Conservation (phyloP, 148 eudicot species). For the Rhododendron griersonianum region DNA sequence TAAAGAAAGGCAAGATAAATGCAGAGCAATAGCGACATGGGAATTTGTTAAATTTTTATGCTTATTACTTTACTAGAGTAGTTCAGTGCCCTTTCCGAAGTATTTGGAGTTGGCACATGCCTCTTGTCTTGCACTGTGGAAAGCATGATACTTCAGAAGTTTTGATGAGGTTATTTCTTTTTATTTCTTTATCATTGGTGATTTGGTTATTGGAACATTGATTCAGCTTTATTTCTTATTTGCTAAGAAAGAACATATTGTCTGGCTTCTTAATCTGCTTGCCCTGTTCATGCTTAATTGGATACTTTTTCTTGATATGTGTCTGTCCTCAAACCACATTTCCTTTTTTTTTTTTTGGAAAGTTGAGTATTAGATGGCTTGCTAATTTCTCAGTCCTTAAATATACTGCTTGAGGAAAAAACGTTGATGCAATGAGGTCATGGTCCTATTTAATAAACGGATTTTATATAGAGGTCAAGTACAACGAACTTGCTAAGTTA, state of each 20-base stretch:
- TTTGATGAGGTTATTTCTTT: not conserved
- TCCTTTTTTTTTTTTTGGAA: not conserved
- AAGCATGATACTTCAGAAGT: not conserved
- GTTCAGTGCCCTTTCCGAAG: not conserved
- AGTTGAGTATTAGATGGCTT: not conserved
- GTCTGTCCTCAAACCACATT: not conserved
- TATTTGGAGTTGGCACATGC: slow-evolving; percentile 1
- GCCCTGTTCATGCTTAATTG: not conserved
- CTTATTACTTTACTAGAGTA: not conserved
- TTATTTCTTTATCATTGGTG: not conserved
- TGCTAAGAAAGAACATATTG: not conserved
- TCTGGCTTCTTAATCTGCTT: not conserved
- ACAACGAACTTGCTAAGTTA: not conserved
- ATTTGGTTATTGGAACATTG: not conserved
- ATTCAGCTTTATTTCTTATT: not conserved
- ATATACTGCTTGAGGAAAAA: not conserved
- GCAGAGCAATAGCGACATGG: not conserved
- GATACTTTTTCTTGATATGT: not conserved
- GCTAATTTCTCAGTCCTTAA: not conserved
- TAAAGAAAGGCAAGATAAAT: not conserved
- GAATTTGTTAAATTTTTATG: not conserved
- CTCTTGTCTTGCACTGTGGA: not conserved
- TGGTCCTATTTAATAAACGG: not conserved
- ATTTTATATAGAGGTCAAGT: not conserved
- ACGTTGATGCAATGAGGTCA: not conserved